Evolutionary conservation across 2,329 filamentous ascomycete species (phyloP).

Genomic region (Nothomitra cinnamomea): DNA sequence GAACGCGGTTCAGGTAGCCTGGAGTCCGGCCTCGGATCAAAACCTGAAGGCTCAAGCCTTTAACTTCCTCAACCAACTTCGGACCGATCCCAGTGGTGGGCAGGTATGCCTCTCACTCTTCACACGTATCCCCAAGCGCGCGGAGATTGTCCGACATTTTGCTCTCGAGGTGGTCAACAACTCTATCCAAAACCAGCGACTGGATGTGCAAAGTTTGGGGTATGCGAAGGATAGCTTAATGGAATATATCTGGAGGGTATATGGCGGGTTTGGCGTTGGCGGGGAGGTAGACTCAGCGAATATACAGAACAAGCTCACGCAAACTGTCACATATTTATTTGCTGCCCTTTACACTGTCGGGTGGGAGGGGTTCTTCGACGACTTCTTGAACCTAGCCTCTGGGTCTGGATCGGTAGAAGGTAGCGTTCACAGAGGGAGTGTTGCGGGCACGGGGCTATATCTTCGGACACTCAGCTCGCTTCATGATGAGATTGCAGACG

Average conservation of each 20-base stretch:
- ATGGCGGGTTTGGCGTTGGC: slow-evolving; percentile 37
- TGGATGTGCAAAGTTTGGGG: slow-evolving; percentile 54
- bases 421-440: slow-evolving; percentile 40
- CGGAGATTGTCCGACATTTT: slow-evolving; percentile 75
- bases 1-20: slow-evolving; percentile 90
- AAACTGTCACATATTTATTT: slow-evolving; percentile 90
- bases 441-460: slow-evolving; percentile 66
- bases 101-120: slow-evolving; percentile 80
- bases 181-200: slow-evolving; percentile 62
- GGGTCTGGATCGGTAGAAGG: slow-evolving; percentile 17
- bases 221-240: slow-evolving; percentile 70
- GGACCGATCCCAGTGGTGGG: slow-evolving; percentile 72
- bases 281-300: slow-evolving; percentile 49
- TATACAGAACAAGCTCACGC: slow-evolving; percentile 93
- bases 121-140: slow-evolving; percentile 54
- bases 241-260: slow-evolving; percentile 62
- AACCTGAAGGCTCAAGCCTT: slow-evolving; percentile 66
- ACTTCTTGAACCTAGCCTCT: slow-evolving; percentile 61
- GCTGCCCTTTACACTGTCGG: slow-evolving; percentile 68
- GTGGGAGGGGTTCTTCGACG: slow-evolving; percentile 83
- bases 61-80: slow-evolving; percentile 62
- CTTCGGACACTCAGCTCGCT: slow-evolving; percentile 76
- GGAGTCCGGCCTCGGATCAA: slow-evolving; percentile 60
- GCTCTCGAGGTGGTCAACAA: slow-evolving; percentile 88
- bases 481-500: slow-evolving; percentile 94